These are phyloP conservation scores for Cunninghamia lanceolata DNA, from an alignment of 75 land plant genomes.

Conservation along the genomic window DNA sequence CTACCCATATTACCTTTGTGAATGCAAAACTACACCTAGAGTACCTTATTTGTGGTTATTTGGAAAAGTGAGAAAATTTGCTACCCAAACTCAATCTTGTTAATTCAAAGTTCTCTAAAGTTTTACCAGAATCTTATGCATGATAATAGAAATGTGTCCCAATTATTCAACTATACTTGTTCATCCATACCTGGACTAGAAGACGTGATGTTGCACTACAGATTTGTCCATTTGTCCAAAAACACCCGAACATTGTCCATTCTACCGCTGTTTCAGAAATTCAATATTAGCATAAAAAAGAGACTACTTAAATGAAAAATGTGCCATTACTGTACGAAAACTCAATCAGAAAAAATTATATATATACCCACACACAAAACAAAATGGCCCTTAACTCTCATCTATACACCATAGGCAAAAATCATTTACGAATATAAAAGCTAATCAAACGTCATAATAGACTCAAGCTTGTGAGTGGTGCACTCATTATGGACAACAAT, in stretches of 20 bases:
- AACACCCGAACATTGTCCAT: conserved; percentile 94
- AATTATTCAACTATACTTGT: background rate
- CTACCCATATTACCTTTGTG: background rate
- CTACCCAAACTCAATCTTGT: background rate
- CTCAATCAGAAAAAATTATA: background rate
- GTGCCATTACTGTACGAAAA: background rate
- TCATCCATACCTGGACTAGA: conserved; percentile 75
- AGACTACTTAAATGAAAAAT: background rate
- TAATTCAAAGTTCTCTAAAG: background rate
- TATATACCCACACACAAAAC: background rate
- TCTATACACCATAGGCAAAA: background rate
- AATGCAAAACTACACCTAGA: background rate
- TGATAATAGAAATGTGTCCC: background rate
- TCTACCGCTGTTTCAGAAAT: conserved; percentile 70
- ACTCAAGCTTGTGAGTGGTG: background rate
- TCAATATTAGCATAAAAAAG: conserved; percentile 2
- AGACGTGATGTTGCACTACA: conserved; percentile 99
- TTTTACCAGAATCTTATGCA: background rate
- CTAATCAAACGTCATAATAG: background rate
- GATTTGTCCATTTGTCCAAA: conserved; percentile 99
- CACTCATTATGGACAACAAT: background rate
- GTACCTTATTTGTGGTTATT: background rate
- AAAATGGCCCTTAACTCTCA: background rate
- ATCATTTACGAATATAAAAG: background rate
- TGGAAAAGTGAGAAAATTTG: background rate